Conservation (phyloP, 169 alveolate species). For the Plasmodium relictum region DNA sequence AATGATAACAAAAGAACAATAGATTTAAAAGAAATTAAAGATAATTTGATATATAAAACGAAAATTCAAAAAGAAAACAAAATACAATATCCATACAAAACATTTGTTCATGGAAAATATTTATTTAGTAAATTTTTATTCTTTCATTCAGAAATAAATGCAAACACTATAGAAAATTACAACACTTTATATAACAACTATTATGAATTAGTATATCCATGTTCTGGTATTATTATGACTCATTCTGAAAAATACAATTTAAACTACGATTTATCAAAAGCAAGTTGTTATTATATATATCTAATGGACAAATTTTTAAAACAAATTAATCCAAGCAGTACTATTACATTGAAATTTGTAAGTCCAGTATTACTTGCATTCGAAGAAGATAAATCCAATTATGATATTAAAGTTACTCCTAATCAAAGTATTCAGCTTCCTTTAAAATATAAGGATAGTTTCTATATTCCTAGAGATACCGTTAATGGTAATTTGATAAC, state of each 20-base stretch:
- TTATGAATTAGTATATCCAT: conserved; percentile 57
- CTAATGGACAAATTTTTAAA: conserved; percentile 50
- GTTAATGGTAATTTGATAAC: conserved; percentile 32
- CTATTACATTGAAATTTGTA: neutral
- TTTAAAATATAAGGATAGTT: conserved; percentile 25
- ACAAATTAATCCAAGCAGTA: conserved; percentile 5
- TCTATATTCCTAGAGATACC: conserved; percentile 16
- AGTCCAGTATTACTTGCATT: conserved; percentile 23
- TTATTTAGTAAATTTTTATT: conserved; percentile 20
- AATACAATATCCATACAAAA: conserved; percentile 29
- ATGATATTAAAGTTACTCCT: neutral
- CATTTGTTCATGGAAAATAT: conserved; percentile 52
- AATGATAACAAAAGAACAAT: conserved; percentile 35
- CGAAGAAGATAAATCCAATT: conserved; percentile 12
- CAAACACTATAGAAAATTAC: conserved; percentile 32
- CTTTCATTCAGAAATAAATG: conserved; percentile 44
- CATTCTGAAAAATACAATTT: conserved; percentile 60
- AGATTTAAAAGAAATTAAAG: conserved; percentile 19
- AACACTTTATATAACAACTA: conserved; percentile 15
- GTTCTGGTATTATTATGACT: conserved; percentile 64
- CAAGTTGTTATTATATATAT: conserved; percentile 45
- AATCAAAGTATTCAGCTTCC: conserved; percentile 24
- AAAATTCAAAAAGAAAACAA: conserved; percentile 20
- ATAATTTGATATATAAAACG: conserved; percentile 37
- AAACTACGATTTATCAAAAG: conserved; percentile 25